Evolutionary conservation across 2,329 filamentous ascomycete species (phyloP).

Genomic region (Ceratocystis papillata): DNA sequence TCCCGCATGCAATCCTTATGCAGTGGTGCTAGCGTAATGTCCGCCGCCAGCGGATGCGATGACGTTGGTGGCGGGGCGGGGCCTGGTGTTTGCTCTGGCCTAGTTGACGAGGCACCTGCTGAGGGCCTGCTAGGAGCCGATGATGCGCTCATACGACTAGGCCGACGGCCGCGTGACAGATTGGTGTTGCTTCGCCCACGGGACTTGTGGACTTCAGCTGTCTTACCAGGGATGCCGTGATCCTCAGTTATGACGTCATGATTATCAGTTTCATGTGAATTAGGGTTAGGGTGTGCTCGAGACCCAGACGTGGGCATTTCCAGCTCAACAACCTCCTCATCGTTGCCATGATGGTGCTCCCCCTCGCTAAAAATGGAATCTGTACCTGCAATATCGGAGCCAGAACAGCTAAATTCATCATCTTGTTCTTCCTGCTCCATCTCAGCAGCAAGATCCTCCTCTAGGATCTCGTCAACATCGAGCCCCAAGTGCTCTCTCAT

Average conservation of each 20-base stretch:
- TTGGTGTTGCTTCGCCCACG: constrained; percentile 24
- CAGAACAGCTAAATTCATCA: constrained; percentile 28
- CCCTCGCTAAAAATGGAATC: constrained; percentile 25
- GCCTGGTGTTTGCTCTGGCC: constrained; percentile 22
- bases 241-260: constrained; percentile 54
- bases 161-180: constrained; percentile 27
- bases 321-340: neutral
- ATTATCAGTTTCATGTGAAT: constrained; percentile 61
- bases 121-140: constrained; percentile 24
- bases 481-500: constrained; percentile 97
- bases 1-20: constrained; percentile 92
- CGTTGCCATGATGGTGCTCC: neutral
- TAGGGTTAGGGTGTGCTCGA: constrained; percentile 68
- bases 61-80: constrained; percentile 20
- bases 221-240: constrained; percentile 46
- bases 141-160: constrained; percentile 18
- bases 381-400: constrained; percentile 33
- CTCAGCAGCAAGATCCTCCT: constrained; percentile 62
- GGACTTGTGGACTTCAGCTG: constrained; percentile 35
- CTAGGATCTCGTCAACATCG: constrained; percentile 81
- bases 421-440: constrained; percentile 43
- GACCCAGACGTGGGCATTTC: neutral
- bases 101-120: constrained; percentile 24
- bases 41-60: constrained; percentile 48
- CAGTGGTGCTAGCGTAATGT: constrained; percentile 63